Evolutionary conservation across 2,329 filamentous ascomycete genomes (phyloP), one percentile per base, ranked within the genome.

Genomic region (Cordyceps pruinosa): DNA sequence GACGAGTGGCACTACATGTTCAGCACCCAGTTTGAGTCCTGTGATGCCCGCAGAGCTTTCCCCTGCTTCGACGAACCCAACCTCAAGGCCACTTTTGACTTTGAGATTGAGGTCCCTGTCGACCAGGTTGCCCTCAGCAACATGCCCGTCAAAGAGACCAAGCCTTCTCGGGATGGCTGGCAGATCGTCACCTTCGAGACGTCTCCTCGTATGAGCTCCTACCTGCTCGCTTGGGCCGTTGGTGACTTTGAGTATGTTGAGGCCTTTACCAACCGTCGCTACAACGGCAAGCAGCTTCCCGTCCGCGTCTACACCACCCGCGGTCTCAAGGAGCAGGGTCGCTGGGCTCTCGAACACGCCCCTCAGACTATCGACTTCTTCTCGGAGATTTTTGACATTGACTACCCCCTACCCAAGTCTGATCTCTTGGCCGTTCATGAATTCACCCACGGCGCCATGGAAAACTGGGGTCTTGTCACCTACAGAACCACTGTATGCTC

Each of bases 61-160:
- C 94, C 94, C 48, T 99, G 94, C 76, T 97, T 97, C 68, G 94
- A 99, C 69, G 94, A 99, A 76, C 94, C 94, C 42, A 96, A 96
- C 67, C 81, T 97, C 62, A 99, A 99, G 76, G 90, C 94, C 12
- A 93, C 91, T 2, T 97, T 97, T 68, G 92, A 97, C 71, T 89
- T 99, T 59, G 82, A 91, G 66, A 88, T 99, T 61, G 93, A 97
- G 75, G 82, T 97, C 47, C 93, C 94, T 17, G 86, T 88, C 47
- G 90, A 93, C 63, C 88, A 94, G 72, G 86, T 90, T 41, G 94
- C 91, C 15, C 78, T 97, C 46, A 95, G 90, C 76, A 97, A 97
- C 75, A 97, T 97, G 93, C 91, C 90, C 3, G 86, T 91, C 70
- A 93, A 91, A 77, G 79, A 81, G 52, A 83, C 80, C 59, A 82